Evolutionary conservation across 495 filamentous ascomycete species (phyloP).

Genomic region (Astrocystis sublimbata): DNA sequence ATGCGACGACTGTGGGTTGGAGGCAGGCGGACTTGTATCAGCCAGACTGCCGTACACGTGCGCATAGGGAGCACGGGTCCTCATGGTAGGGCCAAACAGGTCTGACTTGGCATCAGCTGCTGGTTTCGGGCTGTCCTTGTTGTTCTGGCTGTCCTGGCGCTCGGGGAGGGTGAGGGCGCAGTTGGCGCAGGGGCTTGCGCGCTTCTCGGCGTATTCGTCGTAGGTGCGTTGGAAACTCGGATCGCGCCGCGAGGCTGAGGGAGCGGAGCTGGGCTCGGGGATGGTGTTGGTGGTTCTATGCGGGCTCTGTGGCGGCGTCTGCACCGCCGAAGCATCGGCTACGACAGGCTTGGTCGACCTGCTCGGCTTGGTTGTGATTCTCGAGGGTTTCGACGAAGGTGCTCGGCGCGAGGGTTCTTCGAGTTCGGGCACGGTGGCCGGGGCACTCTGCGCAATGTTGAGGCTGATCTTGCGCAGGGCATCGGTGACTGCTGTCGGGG

Average conservation of each 20-base stretch:
- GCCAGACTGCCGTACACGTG: conserved; percentile 45
- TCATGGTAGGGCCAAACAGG: conserved; percentile 43
- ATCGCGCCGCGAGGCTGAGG: conserved; percentile 43
- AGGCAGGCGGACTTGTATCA: conserved; percentile 42
- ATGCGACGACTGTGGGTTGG: conserved; percentile 44
- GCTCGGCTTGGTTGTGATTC: conserved; percentile 16
- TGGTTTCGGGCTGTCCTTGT: conserved; percentile 21
- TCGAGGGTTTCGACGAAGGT: conserved; percentile 37
- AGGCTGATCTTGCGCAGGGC: conserved; percentile 44
- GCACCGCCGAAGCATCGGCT: conserved; percentile 41
- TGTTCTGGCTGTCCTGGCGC: conserved; percentile 41
- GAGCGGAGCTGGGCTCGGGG: conserved; percentile 27
- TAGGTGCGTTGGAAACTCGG: conserved; percentile 55
- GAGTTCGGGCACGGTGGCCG: conserved; percentile 40
- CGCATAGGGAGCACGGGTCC: conserved; percentile 51
- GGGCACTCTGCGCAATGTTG: conserved; percentile 38
- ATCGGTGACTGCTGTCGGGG: conserved; percentile 35
- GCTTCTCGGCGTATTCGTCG: conserved; percentile 56
- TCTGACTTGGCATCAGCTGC: conserved; percentile 33
- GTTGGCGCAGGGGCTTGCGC: conserved; percentile 59
- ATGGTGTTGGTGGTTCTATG: conserved; percentile 40
- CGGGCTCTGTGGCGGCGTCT: conserved; percentile 67
- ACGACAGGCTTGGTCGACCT: conserved; percentile 23
- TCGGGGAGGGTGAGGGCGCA: conserved; percentile 62
- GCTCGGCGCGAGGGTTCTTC: conserved; percentile 45